Conservation (phyloP, 2,329 filamentous ascomycete genomes). For the Trichophyton schoenleinii region DNA sequence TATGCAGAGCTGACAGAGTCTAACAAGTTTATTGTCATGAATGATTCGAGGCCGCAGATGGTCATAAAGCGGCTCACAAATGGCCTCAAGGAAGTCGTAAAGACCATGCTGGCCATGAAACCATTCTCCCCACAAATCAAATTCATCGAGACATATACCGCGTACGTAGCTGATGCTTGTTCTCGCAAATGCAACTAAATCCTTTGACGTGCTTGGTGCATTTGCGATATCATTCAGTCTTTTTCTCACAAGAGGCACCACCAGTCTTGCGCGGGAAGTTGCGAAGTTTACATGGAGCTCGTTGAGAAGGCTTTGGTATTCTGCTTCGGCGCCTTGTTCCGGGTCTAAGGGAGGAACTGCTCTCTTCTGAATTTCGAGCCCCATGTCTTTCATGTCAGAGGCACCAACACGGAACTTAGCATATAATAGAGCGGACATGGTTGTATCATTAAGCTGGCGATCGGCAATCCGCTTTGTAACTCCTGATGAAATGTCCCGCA, state of each 20-base stretch:
- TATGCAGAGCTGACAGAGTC: conserved; percentile 54
- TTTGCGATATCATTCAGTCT: conserved; percentile 45
- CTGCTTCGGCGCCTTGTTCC: conserved; percentile 46
- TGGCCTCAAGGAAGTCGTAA: conserved; percentile 54
- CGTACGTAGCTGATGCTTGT: conserved; percentile 53
- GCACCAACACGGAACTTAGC: conserved; percentile 59
- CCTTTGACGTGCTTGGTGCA: conserved; percentile 47
- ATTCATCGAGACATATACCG: conserved; percentile 54
- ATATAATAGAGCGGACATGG: conserved; percentile 57
- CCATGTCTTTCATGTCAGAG: conserved; percentile 52
- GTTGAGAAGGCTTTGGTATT: conserved; percentile 54
- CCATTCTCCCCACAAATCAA: conserved; percentile 55
- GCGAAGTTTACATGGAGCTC: conserved; percentile 54
- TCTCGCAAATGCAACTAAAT: conserved; percentile 53
- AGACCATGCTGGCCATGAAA: conserved; percentile 50
- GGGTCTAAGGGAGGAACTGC: conserved; percentile 48
- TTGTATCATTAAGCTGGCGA: conserved; percentile 57
- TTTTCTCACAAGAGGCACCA: conserved; percentile 50
- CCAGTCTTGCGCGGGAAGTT: conserved; percentile 45
- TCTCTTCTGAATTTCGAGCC: conserved; percentile 55
- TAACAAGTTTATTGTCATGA: conserved; percentile 53
- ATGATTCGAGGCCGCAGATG: conserved; percentile 53
- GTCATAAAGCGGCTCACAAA: conserved; percentile 57
- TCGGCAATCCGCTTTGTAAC: conserved; percentile 52
- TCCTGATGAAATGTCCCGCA: conserved; percentile 50